Percentiles rank a stretch among this genome's conserved stretches.
Conservation (phyloP, 73 alveolate species). For the Symbiodinium natans region DNA sequence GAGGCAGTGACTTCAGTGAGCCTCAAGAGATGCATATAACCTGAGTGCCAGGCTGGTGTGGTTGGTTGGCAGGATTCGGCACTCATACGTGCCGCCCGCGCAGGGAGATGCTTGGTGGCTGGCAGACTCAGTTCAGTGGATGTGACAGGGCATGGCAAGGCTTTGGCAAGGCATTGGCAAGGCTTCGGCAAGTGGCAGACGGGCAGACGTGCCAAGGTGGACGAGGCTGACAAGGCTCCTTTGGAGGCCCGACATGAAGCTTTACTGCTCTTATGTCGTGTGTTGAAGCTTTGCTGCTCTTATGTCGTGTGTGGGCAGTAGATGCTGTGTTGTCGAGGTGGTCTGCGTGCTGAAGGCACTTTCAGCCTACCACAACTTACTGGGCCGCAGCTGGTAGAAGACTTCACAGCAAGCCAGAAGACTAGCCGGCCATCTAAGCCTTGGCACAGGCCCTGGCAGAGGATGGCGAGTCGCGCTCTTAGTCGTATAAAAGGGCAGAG, state of each 20-base stretch:
- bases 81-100: slow-evolving; percentile 49
- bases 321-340: neutral
- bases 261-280: neutral
- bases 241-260: slow-evolving; percentile 26
- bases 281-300: neutral
- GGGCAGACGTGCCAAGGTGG: neutral
- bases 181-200: neutral
- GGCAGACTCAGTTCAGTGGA: no score
- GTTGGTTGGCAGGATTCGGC: slow-evolving; percentile 50
- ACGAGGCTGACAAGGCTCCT: slow-evolving; percentile 80
- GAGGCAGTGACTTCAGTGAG: neutral
- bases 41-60: slow-evolving; percentile 11
- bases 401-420: neutral
- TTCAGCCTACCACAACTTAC: neutral
- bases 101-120: slow-evolving; percentile 54
- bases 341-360: slow-evolving; percentile 56
- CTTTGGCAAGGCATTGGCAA: neutral
- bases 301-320: neutral
- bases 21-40: no score
- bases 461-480: slow-evolving; percentile 27
- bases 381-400: neutral
- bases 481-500: neutral
- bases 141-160: neutral
- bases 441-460: slow-evolving; percentile 41
- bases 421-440: neutral